Conservation (phyloP, 331 rosid species). For the Phaseolus coccineus region DNA sequence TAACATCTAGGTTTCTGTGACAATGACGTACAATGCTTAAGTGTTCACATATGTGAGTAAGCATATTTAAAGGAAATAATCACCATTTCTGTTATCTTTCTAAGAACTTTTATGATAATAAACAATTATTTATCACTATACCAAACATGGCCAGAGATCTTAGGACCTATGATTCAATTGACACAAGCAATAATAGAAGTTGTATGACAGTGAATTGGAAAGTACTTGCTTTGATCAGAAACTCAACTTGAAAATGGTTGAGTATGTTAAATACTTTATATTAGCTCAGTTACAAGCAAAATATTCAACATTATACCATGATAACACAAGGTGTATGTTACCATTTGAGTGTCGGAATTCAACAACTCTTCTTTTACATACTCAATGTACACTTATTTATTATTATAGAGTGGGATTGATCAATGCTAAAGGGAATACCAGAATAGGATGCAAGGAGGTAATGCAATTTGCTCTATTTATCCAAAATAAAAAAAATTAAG, state of each 20-base stretch:
- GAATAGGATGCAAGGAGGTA: conserved; percentile 14
- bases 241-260: conserved; percentile 1
- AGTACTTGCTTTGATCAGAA: conserved; percentile 15
- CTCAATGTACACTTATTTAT: conserved; percentile 6
- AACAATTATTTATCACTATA: neutral
- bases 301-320: conserved; percentile 33
- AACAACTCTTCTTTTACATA: conserved; percentile 27
- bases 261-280: neutral
- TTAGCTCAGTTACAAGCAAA: neutral
- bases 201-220: conserved; percentile 25
- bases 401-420: neutral
- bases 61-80: no score
- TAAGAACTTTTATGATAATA: neutral
- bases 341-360: conserved; percentile 18
- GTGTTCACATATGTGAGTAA: neutral
- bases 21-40: no score
- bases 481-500: conserved; percentile 3
- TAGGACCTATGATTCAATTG: conserved; percentile 29
- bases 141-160: conserved; percentile 1
- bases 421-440: neutral
- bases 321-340: neutral
- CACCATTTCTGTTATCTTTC: neutral
- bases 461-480: neutral
- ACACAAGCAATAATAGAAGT: conserved; percentile 8
- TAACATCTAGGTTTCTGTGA: conserved; percentile 15